phyloP scores from a whole-genome alignment of 108 stramenopile genomes.

The Seminavis robusta region DNA sequence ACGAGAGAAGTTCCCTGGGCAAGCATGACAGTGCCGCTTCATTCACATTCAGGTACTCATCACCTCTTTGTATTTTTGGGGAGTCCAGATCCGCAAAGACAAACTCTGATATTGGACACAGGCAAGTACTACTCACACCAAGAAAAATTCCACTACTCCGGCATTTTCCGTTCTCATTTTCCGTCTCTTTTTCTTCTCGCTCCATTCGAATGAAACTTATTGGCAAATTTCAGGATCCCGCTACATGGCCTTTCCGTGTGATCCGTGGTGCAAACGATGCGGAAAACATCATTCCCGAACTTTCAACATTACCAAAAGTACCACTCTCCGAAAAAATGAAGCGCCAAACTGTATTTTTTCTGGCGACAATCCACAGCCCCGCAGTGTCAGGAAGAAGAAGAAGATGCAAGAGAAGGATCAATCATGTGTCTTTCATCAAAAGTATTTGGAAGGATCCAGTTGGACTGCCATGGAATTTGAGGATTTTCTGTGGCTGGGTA shows the following conservation, averaged over 20 bases:
- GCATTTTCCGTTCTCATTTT: too few relatives aligned
- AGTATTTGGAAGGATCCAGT: slow-evolving; percentile 75
- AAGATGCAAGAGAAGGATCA: slow-evolving; percentile 15
- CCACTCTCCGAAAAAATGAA: background rate
- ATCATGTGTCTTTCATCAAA: slow-evolving; percentile 50
- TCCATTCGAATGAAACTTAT: too few relatives aligned
- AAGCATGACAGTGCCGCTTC: too few relatives aligned
- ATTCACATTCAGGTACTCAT: slow-evolving; percentile 78
- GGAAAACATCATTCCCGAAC: slow-evolving; percentile 56
- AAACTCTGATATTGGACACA: slow-evolving; percentile 94
- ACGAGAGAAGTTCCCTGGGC: too few relatives aligned
- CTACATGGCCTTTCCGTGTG: slow-evolving; percentile 89
- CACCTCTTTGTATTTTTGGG: slow-evolving; percentile 89
- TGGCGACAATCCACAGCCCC: slow-evolving; percentile 23
- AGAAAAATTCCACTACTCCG: too few relatives aligned
- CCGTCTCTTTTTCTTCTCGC: too few relatives aligned
- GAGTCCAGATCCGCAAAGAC: slow-evolving; percentile 88
- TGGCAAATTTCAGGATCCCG: too few relatives aligned
- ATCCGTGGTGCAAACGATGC: slow-evolving; percentile 65
- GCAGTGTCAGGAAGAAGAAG: slow-evolving; percentile 10
- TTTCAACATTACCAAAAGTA: background rate
- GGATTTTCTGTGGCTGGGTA: slow-evolving; percentile 71
- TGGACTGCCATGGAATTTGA: slow-evolving; percentile 71
- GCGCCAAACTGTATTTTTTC: slow-evolving; percentile 34
- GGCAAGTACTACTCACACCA: too few relatives aligned